Evolutionary conservation across 305 asterid genomes (phyloP).

Genomic region (Fraxinus albicans): DNA sequence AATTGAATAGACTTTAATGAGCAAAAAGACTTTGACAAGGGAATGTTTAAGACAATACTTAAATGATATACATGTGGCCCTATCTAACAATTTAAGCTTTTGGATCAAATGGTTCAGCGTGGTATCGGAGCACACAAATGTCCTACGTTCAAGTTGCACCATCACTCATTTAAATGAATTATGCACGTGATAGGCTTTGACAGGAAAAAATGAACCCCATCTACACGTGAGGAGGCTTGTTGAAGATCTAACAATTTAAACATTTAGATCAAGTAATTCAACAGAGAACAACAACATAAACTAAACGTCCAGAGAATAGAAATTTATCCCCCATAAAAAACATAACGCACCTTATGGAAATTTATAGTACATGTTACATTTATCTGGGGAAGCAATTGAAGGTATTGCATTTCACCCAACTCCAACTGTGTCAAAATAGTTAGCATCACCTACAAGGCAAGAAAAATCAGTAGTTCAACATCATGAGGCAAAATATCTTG

Average conservation of each 20-base stretch:
- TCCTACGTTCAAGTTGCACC: neutral
- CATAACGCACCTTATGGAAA: conserved; percentile 77
- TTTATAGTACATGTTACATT: conserved; percentile 78
- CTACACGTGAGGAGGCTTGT: neutral
- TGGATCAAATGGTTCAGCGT: neutral
- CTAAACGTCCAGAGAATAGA: conserved; percentile 2
- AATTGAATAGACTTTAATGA: neutral
- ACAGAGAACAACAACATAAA: neutral
- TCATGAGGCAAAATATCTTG: conserved; percentile 5
- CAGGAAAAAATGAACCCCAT: neutral
- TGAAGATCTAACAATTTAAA: neutral
- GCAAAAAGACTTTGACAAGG: neutral
- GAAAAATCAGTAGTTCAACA: conserved; percentile 29
- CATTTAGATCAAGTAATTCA: neutral
- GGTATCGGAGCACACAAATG: neutral
- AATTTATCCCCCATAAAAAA: conserved; percentile 5
- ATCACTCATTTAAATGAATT: neutral
- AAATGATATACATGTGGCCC: neutral
- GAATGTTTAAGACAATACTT: neutral
- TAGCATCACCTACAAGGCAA: conserved; percentile 69
- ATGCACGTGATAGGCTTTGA: neutral
- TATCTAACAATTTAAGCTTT: neutral
- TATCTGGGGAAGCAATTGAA: conserved; percentile 78
- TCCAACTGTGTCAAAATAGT: conserved; percentile 93
- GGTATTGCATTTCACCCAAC: conserved; percentile 79